Evolutionary conservation across 2,329 filamentous ascomycete species (phyloP).

Genomic region (Penicillium sp.): DNA sequence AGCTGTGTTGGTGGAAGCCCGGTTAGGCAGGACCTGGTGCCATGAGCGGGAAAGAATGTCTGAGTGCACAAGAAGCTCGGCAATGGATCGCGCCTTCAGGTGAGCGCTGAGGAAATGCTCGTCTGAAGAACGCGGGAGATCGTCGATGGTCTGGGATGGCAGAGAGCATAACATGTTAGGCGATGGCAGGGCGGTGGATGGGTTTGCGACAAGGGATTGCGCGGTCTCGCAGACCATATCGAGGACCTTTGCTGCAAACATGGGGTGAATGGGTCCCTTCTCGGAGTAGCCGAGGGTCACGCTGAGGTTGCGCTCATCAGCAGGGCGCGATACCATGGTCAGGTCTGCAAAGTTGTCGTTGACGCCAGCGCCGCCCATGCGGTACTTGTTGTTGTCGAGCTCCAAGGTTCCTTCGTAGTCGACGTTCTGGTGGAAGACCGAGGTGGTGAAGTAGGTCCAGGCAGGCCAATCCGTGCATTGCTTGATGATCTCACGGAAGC

Average conservation of each 20-base stretch:
- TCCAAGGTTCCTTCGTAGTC: conserved; percentile 34
- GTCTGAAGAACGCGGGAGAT: conserved; percentile 25
- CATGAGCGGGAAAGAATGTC: conserved; percentile 39
- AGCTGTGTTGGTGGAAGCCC: background rate
- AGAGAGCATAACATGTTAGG: conserved; percentile 31
- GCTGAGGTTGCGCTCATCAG: conserved; percentile 30
- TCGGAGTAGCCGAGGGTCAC: conserved; percentile 38
- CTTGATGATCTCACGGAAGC: conserved; percentile 51
- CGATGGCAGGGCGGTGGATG: conserved; percentile 32
- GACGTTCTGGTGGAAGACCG: conserved; percentile 39
- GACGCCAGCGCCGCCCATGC: conserved; percentile 37
- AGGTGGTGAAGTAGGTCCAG: conserved; percentile 40
- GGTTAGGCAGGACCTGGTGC: conserved; percentile 35
- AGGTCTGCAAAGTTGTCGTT: conserved; percentile 41
- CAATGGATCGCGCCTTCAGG: conserved; percentile 35
- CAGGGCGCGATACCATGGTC: conserved; percentile 36
- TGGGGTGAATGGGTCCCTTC: conserved; percentile 31
- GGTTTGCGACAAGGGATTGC: conserved; percentile 34
- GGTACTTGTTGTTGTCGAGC: conserved; percentile 37
- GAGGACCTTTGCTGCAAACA: conserved; percentile 34
- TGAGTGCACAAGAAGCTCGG: conserved; percentile 38
- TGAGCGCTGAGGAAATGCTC: conserved; percentile 34
- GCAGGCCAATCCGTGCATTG: conserved; percentile 41
- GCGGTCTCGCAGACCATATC: conserved; percentile 40
- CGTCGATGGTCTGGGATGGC: conserved; percentile 28